Percentiles rank a stretch among this genome's conserved stretches.
These are phyloP conservation scores for Fusarium albosuccineum DNA, from an alignment of 2,329 filamentous ascomycete species.

Conservation along the genomic window DNA sequence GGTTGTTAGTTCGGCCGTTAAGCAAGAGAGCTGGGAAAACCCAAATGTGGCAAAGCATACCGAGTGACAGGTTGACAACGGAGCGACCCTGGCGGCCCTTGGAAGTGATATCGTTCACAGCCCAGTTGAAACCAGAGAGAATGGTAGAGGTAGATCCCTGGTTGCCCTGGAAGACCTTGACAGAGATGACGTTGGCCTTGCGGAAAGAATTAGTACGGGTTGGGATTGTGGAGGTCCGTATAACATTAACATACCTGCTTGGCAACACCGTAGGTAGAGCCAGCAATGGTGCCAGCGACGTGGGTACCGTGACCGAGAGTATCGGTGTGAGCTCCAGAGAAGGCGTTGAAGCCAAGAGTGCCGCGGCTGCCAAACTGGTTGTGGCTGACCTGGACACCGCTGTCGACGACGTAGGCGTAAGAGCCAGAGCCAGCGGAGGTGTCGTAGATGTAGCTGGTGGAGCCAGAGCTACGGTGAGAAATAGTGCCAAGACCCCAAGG, in stretches of 20 bases:
- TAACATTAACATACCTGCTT: slow-evolving; percentile 49
- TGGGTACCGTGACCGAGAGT: slow-evolving; percentile 59
- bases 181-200: slow-evolving; percentile 48
- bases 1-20: slow-evolving; percentile 1
- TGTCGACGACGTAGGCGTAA: slow-evolving; percentile 73
- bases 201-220: background rate
- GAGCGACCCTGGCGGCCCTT: slow-evolving; percentile 50
- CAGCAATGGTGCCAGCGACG: slow-evolving; percentile 56
- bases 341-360: slow-evolving; percentile 55
- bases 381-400: slow-evolving; percentile 68
- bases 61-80: slow-evolving; percentile 60
- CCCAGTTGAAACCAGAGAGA: slow-evolving; percentile 58
- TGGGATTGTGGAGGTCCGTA: background rate
- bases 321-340: slow-evolving; percentile 49
- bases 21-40: no score
- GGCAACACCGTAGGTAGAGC: slow-evolving; percentile 58
- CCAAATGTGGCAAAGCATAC: slow-evolving; percentile 2
- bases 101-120: slow-evolving; percentile 51
- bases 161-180: slow-evolving; percentile 47
- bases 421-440: slow-evolving; percentile 62
- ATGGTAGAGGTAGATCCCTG: slow-evolving; percentile 47
- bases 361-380: slow-evolving; percentile 63
- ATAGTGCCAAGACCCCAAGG: slow-evolving; percentile 45
- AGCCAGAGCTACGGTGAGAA: slow-evolving; percentile 44
- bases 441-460: slow-evolving; percentile 62